Evolutionary conservation across 2,329 filamentous ascomycete species (phyloP).

Genomic region (Thelonectria olida): DNA sequence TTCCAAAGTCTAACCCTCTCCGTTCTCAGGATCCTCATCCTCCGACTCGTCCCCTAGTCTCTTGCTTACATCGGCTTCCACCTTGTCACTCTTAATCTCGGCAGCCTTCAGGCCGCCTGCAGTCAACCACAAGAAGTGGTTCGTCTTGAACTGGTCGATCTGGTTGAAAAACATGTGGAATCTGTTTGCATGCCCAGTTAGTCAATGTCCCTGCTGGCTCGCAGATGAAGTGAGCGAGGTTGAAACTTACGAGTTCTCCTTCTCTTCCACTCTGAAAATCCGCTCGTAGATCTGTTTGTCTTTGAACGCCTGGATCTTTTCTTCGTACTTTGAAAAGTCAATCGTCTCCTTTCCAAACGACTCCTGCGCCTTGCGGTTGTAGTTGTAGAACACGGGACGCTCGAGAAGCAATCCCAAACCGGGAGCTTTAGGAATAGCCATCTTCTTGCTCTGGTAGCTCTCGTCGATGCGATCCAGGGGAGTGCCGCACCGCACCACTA

Average conservation of each 20-base stretch:
- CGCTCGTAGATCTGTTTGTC: slow-evolving; percentile 89
- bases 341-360: slow-evolving; percentile 74
- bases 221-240: not conserved
- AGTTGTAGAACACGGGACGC: slow-evolving; percentile 88
- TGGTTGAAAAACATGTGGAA: slow-evolving; percentile 84
- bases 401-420: slow-evolving; percentile 89
- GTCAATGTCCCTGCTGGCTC: not conserved
- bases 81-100: slow-evolving; percentile 51
- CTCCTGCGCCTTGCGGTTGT: slow-evolving; percentile 77
- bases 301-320: slow-evolving; percentile 88
- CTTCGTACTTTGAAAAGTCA: slow-evolving; percentile 80
- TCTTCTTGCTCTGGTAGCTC: slow-evolving; percentile 75
- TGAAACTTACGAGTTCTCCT: slow-evolving; percentile 79
- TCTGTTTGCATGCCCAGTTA: slow-evolving; percentile 50
- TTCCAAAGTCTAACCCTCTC: slow-evolving; percentile 49
- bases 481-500: slow-evolving; percentile 87
- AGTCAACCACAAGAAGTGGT: slow-evolving; percentile 79
- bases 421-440: slow-evolving; percentile 94
- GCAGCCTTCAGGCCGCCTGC: slow-evolving; percentile 73
- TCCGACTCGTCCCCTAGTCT: slow-evolving; percentile 64
- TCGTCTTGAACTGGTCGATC: slow-evolving; percentile 76
- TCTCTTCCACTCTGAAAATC: slow-evolving; percentile 90
- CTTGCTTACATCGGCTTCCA: slow-evolving; percentile 55
- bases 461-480: slow-evolving; percentile 75
- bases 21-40: slow-evolving; percentile 59